Conservation (phyloP, 176 grass and related monocot species). For the Aegilops speltoides region DNA sequence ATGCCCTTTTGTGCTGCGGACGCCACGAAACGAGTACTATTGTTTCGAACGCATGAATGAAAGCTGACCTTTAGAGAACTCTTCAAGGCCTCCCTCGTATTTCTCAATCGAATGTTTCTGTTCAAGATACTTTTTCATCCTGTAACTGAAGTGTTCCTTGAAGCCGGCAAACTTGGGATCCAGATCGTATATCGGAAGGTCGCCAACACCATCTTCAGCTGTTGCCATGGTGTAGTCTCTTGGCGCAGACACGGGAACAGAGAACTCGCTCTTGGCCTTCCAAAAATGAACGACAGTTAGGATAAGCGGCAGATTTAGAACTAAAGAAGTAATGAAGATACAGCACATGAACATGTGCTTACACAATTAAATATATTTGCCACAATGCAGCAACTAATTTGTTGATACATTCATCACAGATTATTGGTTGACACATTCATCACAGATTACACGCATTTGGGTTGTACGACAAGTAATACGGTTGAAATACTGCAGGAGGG, state of each 20-base stretch:
- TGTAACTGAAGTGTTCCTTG: conserved; percentile 79
- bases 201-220: conserved; percentile 13
- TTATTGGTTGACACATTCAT: not conserved
- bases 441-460: not conserved
- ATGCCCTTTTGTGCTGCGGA: not conserved
- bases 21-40: not conserved
- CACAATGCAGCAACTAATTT: too few species aligned
- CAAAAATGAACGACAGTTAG: not conserved
- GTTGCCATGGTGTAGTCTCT: conserved; percentile 38
- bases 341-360: not conserved
- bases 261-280: conserved; percentile 62
- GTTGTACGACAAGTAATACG: not conserved
- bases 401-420: too few species aligned
- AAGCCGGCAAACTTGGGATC: conserved; percentile 58
- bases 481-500: not conserved
- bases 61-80: conserved; percentile 74
- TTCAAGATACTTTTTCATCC: conserved; percentile 61
- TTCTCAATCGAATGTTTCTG: conserved; percentile 68
- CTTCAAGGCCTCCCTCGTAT: conserved; percentile 66
- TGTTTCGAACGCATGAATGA: not conserved
- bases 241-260: conserved; percentile 38
- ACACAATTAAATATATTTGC: not conserved
- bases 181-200: conserved; percentile 62
- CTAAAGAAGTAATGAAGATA: not conserved
- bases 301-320: not conserved